A percentile compares a stretch with the other conserved stretches of the same genome.
Conservation (phyloP, 2,329 filamentous ascomycete genomes). For the Zasmidium cellare region DNA sequence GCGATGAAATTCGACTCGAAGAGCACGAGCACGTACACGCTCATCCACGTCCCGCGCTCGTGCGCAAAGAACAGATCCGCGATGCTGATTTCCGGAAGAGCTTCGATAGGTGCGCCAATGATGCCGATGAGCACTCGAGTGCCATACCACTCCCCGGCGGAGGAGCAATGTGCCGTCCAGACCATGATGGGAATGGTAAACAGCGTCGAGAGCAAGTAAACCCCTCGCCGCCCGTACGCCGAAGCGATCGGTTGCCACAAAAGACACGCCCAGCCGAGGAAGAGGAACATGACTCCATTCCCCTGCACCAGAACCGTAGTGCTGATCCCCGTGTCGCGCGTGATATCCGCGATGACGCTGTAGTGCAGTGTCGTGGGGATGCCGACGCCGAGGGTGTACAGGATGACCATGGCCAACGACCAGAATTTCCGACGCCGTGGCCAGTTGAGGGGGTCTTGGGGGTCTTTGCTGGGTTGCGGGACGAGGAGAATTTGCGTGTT, state of each 20-base stretch:
- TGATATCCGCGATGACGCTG: conserved; percentile 36
- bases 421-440: conserved; percentile 20
- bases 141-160: conserved; percentile 17
- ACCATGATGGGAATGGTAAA: conserved; percentile 23
- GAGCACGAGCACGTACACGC: conserved; percentile 29
- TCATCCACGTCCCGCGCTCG: conserved; percentile 32
- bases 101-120: conserved; percentile 26
- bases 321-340: conserved; percentile 23
- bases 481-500: conserved; percentile 21
- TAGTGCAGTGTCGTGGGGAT: conserved; percentile 36
- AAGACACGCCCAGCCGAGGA: conserved; percentile 47
- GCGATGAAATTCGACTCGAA: conserved; percentile 26
- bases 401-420: conserved; percentile 17
- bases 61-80: conserved; percentile 33
- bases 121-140: conserved; percentile 25
- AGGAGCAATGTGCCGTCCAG: conserved; percentile 20
- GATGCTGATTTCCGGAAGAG: conserved; percentile 32
- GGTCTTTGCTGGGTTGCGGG: conserved; percentile 23
- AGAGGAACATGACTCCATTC: conserved; percentile 39
- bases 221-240: conserved; percentile 40
- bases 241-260: conserved; percentile 51
- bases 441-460: conserved; percentile 28
- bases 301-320: conserved; percentile 27
- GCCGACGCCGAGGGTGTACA: conserved; percentile 37
- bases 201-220: conserved; percentile 25